These are phyloP conservation scores for Lactarius evosmus DNA, from an alignment of 768 basidiomycete species.

Conservation along the genomic window DNA sequence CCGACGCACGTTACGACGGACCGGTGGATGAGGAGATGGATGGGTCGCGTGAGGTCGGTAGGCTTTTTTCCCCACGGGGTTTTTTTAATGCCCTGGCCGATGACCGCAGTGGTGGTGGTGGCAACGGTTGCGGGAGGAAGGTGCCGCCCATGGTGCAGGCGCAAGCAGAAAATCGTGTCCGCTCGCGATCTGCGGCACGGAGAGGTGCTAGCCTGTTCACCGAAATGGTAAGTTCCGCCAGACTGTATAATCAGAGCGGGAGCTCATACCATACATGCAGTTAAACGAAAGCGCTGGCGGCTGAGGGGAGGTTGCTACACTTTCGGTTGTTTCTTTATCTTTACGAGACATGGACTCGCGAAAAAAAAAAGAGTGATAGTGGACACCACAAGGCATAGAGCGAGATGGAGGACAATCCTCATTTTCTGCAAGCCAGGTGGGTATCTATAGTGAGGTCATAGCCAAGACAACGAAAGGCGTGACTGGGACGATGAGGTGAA, in stretches of 20 bases:
- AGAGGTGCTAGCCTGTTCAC: not conserved
- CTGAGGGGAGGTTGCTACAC: not conserved
- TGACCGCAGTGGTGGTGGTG: conserved; percentile 8
- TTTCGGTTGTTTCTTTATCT: not conserved
- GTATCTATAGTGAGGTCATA: no score
- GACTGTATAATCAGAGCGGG: not conserved
- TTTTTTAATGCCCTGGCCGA: conserved; percentile 11
- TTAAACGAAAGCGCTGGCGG: not conserved
- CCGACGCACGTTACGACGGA: not conserved
- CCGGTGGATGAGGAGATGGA: not conserved
- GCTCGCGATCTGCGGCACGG: not conserved
- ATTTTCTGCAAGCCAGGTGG: no score
- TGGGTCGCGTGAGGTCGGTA: conserved; percentile 10
- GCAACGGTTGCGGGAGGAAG: not conserved
- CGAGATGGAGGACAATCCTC: no score
- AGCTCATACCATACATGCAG: not conserved
- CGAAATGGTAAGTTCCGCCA: not conserved
- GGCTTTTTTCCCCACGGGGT: conserved; percentile 15
- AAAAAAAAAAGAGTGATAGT: not conserved
- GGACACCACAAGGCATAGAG: no score
- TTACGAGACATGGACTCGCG: not conserved
- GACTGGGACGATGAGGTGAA: no score
- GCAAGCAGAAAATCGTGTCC: no score
- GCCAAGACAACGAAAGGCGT: no score
- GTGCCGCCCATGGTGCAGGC: not conserved